Conservation (phyloP, 2,329 filamentous ascomycete genomes). For the Aspergillus hortae region DNA sequence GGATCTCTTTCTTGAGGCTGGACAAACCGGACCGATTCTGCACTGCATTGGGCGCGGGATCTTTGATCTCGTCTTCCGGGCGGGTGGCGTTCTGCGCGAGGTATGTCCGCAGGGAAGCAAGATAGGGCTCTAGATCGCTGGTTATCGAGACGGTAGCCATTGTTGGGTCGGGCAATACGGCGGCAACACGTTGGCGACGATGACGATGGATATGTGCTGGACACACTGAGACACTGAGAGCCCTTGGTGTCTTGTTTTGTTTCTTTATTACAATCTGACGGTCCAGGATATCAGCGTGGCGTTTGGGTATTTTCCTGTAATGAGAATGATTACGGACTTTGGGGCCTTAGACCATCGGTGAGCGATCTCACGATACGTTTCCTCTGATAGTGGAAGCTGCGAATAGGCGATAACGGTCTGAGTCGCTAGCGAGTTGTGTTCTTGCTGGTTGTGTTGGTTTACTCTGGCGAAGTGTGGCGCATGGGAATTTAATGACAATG, state of each 20-base stretch:
- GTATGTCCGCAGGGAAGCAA: slow-evolving; percentile 28
- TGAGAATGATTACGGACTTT: slow-evolving; percentile 4
- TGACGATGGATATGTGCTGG: too few relatives aligned
- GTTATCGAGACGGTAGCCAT: slow-evolving; percentile 32
- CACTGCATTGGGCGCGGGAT: not conserved
- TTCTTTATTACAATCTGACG: slow-evolving; percentile 13
- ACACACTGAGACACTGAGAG: too few relatives aligned
- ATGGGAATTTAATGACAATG: not conserved
- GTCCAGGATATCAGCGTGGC: slow-evolving; percentile 17
- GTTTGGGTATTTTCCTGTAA: slow-evolving; percentile 3
- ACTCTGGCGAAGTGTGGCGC: not conserved
- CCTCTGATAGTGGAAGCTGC: not conserved
- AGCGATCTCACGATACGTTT: not conserved
- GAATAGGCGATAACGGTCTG: too few relatives aligned
- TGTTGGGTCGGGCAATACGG: not conserved
- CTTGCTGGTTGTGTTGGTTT: not conserved
- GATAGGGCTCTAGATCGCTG: slow-evolving; percentile 26
- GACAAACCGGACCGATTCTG: not conserved
- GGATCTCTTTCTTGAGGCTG: not conserved
- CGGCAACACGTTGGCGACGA: too few relatives aligned
- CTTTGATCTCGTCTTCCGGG: slow-evolving; percentile 2
- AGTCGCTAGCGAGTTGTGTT: not conserved
- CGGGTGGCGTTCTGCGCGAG: slow-evolving; percentile 12
- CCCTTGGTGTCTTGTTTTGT: slow-evolving; percentile 1
- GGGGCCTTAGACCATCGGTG: not conserved